Percentiles rank a stretch among this genome's conserved stretches.
Conservation (phyloP, 31 red algal species). For the Bonnemaisonia californica region DNA sequence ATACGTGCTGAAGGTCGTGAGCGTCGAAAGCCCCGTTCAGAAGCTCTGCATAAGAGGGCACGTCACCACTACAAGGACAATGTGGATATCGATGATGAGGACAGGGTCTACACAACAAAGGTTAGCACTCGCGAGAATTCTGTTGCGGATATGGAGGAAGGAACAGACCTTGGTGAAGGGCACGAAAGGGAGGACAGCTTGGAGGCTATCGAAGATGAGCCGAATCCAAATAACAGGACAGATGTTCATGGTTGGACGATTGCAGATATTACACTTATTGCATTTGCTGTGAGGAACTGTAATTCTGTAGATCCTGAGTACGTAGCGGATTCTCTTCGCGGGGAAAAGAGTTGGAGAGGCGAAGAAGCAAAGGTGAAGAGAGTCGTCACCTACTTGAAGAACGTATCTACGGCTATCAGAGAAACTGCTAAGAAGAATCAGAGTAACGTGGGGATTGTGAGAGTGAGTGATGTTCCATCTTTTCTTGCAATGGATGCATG, state of each 20-base stretch:
- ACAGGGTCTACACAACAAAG: background rate
- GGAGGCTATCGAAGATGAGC: background rate
- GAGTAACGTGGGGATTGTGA: background rate
- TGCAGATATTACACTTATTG: background rate
- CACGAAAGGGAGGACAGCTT: background rate
- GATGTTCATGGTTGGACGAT: constrained; percentile 7
- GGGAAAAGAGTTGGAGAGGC: background rate
- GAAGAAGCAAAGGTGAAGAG: background rate
- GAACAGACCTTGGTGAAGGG: background rate
- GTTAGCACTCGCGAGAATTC: background rate
- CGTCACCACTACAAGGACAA: background rate
- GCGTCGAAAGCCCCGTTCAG: background rate
- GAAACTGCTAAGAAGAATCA: background rate
- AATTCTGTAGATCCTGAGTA: background rate
- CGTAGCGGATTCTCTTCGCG: background rate
- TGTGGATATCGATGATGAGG: background rate
- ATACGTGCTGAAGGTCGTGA: background rate
- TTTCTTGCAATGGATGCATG: constrained; percentile 17
- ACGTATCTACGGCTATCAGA: background rate
- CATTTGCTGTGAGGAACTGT: background rate
- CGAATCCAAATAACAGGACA: constrained; percentile 3
- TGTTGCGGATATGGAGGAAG: background rate
- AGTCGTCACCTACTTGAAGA: background rate
- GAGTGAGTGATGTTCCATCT: constrained; percentile 2
- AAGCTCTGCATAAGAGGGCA: background rate